A percentile compares a stretch with the other conserved stretches of the same genome.
Conservation (phyloP, 2,329 filamentous ascomycete genomes). For the Alternaria rosae region DNA sequence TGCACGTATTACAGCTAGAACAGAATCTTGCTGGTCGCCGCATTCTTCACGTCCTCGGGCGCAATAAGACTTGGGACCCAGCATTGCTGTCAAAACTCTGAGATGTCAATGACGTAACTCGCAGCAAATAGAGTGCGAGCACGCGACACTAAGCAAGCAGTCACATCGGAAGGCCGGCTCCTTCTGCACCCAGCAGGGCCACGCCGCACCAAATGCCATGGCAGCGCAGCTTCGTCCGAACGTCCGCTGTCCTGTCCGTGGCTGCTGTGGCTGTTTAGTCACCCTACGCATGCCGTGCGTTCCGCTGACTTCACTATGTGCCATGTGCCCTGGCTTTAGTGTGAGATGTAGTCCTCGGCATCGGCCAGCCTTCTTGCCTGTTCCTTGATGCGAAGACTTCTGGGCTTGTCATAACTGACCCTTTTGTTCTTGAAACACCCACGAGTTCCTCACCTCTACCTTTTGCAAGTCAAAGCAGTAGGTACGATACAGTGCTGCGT, state of each 20-base stretch:
- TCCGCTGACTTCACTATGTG: conserved; percentile 16
- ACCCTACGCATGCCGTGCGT: conserved; percentile 8
- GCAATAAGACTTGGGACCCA: background rate
- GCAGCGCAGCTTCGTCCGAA: conserved; percentile 12
- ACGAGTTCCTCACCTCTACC: background rate
- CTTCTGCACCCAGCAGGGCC: conserved; percentile 1
- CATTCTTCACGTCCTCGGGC: background rate
- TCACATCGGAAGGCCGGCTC: conserved; percentile 16
- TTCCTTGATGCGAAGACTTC: background rate
- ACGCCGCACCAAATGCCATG: conserved; percentile 3
- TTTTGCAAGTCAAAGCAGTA: background rate
- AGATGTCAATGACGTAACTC: conserved; percentile 11
- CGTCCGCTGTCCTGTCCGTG: background rate
- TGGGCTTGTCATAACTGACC: background rate
- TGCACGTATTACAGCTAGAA: background rate
- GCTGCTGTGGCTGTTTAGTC: conserved; percentile 3
- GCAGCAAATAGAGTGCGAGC: conserved; percentile 2
- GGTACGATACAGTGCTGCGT: conserved; percentile 1
- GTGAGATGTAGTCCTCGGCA: background rate
- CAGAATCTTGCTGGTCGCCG: background rate
- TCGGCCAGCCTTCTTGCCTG: background rate
- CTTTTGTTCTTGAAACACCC: background rate
- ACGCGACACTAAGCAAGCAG: conserved; percentile 3
- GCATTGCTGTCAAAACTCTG: background rate
- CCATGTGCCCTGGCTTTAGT: conserved; percentile 4